Percentiles rank a stretch among this genome's conserved stretches.
phyloP scores from a whole-genome alignment of 2,329 filamentous ascomycete genomes.

The Ophiostoma himal-ulmi region DNA sequence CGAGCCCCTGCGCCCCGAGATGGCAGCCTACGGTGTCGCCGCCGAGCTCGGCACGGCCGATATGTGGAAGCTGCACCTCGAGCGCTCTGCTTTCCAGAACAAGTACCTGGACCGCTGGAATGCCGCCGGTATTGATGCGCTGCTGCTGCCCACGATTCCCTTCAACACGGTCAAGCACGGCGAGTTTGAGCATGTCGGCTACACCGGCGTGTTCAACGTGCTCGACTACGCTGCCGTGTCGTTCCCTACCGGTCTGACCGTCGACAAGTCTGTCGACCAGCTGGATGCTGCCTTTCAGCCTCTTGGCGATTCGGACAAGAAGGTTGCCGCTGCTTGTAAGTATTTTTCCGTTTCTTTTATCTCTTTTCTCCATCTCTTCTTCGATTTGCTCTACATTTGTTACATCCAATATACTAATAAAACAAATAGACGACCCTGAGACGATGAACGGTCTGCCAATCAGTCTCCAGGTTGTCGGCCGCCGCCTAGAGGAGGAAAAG shows the following conservation, averaged over 20 bases:
- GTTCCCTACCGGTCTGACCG: slow-evolving; percentile 40
- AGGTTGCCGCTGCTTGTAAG: slow-evolving; percentile 41
- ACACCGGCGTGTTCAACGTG: slow-evolving; percentile 47
- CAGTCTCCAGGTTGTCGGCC: slow-evolving; percentile 36
- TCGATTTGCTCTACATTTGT: too few relatives aligned
- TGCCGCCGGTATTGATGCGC: slow-evolving; percentile 50
- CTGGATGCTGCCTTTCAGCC: slow-evolving; percentile 32
- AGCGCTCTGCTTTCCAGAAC: slow-evolving; percentile 43
- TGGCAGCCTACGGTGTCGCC: slow-evolving; percentile 33
- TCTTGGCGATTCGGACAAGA: slow-evolving; percentile 36
- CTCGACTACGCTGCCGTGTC: slow-evolving; percentile 45
- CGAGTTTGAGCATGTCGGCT: slow-evolving; percentile 43
- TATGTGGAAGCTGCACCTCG: slow-evolving; percentile 45
- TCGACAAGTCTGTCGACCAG: slow-evolving; percentile 38
- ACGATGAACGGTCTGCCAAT: slow-evolving; percentile 26
- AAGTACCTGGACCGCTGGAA: slow-evolving; percentile 44
- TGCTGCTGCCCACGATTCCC: slow-evolving; percentile 53
- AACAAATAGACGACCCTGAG: slow-evolving; percentile 23
- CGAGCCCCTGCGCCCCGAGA: slow-evolving; percentile 40
- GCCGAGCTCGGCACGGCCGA: slow-evolving; percentile 39
- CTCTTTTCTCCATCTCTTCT: not conserved
- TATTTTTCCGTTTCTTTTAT: slow-evolving; percentile 24
- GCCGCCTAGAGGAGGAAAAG: slow-evolving; percentile 40
- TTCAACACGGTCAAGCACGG: slow-evolving; percentile 41
- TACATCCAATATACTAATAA: not conserved